Evolutionary conservation across 352 stramenopile genomes (phyloP), one percentile per base, ranked within the genome.

Genomic region (Phytophthora ramorum): DNA sequence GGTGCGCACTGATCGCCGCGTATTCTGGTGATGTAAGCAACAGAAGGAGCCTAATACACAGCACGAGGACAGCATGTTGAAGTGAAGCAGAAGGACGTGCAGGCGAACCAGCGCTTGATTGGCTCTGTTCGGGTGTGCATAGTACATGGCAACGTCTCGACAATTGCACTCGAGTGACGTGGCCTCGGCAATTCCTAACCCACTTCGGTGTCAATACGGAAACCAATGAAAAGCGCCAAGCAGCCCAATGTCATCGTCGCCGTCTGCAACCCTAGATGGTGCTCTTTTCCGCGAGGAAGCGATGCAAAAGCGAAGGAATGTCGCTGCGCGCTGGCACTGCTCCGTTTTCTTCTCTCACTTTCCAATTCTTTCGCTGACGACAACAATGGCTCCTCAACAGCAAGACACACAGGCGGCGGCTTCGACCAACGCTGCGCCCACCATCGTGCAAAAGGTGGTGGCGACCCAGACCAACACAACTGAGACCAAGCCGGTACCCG

Each of bases 351-450:
- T 44, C 37, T 19, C 37, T 66, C 61, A 69, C 38, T 69, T 63
- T 63, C 46, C 37, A 69, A 63, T 69, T 63, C 17, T 41, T 52
- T 46, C n/a, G 8, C 20, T 30, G 7, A 38, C 62, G 61, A 58
- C 53, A 70, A 61, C 62, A 73, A 79, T 69, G 61, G 61, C 61
- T 28, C 61, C 61, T 57, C 61, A 69, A 57, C 61, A 69, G 13
- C 61, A 64, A 63, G 58, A 66, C 38, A 17, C 14, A 5, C 58
- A 66, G 19, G 59, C 20, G 1, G 32, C 47, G 14, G 28, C 5
- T 16, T 24, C 53, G n/a, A 64, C 34, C 35, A 64, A 24, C 22
- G 12, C 32, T 20, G 2, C 24, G 2, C n/a, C 59, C 49, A 26
- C 34, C 8, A 13, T 57, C 16, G 32, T 50, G 12, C 19, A 62